Evolutionary conservation across 805 yeast genomes (phyloP).

Genomic region (Alloascoidea africana): DNA sequence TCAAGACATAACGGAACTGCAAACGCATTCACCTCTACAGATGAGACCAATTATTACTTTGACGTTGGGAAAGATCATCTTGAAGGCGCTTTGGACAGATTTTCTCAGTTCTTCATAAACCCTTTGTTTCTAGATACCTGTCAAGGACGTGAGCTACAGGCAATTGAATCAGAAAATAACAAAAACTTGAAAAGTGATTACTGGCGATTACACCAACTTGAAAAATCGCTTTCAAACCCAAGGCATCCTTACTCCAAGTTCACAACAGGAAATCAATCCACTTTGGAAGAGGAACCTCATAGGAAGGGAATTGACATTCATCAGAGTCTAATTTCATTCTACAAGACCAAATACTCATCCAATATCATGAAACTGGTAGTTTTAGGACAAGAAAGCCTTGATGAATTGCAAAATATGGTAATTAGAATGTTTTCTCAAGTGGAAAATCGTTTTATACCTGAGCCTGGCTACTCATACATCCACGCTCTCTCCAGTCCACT

Average conservation of each 20-base stretch:
- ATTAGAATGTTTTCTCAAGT: conserved; percentile 48
- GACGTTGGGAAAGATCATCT: conserved; percentile 65
- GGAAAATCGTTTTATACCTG: conserved; percentile 29
- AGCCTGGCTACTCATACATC: conserved; percentile 24
- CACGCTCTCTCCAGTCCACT: conserved; percentile 26
- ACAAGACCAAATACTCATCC: conserved; percentile 60
- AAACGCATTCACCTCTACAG: conserved; percentile 83
- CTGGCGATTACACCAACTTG: conserved; percentile 83
- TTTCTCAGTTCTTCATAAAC: conserved; percentile 78
- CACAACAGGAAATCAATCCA: conserved; percentile 74
- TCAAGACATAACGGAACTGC: conserved; percentile 79
- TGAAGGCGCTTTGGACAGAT: conserved; percentile 82
- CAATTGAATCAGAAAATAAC: conserved; percentile 92
- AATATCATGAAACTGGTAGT: conserved; percentile 85
- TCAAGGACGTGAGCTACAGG: conserved; percentile 83
- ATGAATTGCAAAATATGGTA: conserved; percentile 59
- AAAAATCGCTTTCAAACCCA: conserved; percentile 56
- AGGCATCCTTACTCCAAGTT: conserved; percentile 77
- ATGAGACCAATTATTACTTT: conserved; percentile 83
- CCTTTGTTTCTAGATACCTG: conserved; percentile 66
- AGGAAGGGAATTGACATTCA: conserved; percentile 56
- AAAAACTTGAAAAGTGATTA: conserved; percentile 81
- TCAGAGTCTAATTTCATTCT: conserved; percentile 64
- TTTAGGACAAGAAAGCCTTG: conserved; percentile 68
- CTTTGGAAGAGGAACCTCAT: conserved; percentile 56